Percentiles rank a stretch among this genome's conserved stretches.
These are phyloP conservation scores for Daldinia vernicosa DNA, from an alignment of 495 filamentous ascomycete genomes.

Conservation along the genomic window DNA sequence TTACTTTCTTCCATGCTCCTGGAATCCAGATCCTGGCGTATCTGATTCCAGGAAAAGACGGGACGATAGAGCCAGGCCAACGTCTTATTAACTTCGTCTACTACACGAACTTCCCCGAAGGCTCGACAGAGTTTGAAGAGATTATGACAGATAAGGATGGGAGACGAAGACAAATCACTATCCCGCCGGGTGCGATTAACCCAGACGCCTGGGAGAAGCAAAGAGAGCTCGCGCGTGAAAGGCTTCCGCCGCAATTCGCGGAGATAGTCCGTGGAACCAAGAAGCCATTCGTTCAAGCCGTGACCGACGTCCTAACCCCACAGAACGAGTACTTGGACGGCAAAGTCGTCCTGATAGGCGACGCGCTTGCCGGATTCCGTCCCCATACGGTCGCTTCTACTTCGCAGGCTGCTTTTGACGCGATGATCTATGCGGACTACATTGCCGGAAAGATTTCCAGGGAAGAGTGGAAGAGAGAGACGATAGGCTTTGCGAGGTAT, in stretches of 20 bases:
- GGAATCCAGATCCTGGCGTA: constrained; percentile 61
- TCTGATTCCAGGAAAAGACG: constrained; percentile 61
- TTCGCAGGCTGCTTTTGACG: constrained; percentile 61
- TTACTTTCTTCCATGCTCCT: constrained; percentile 58
- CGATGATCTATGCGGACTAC: constrained; percentile 56
- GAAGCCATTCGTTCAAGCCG: constrained; percentile 63
- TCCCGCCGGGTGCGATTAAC: constrained; percentile 59
- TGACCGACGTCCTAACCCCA: constrained; percentile 61
- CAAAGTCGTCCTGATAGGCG: constrained; percentile 63
- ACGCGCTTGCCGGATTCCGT: constrained; percentile 65
- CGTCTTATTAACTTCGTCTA: constrained; percentile 67
- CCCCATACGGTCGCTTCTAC: constrained; percentile 65
- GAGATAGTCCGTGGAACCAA: constrained; percentile 60
- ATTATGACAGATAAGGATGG: constrained; percentile 65
- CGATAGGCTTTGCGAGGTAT: constrained; percentile 56
- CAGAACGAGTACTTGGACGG: constrained; percentile 56
- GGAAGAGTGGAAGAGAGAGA: constrained; percentile 55
- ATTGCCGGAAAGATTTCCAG: constrained; percentile 51
- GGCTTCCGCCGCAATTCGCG: constrained; percentile 61
- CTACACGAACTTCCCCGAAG: constrained; percentile 62
- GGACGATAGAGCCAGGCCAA: constrained; percentile 55
- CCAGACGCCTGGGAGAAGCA: constrained; percentile 57
- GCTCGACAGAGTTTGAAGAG: constrained; percentile 55
- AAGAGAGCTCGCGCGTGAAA: constrained; percentile 49
- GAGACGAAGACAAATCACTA: constrained; percentile 54